Base-by-base conservation (phyloP, 192 early-diverging fungal genomes). In the Obelidium mucronatum region DNA sequence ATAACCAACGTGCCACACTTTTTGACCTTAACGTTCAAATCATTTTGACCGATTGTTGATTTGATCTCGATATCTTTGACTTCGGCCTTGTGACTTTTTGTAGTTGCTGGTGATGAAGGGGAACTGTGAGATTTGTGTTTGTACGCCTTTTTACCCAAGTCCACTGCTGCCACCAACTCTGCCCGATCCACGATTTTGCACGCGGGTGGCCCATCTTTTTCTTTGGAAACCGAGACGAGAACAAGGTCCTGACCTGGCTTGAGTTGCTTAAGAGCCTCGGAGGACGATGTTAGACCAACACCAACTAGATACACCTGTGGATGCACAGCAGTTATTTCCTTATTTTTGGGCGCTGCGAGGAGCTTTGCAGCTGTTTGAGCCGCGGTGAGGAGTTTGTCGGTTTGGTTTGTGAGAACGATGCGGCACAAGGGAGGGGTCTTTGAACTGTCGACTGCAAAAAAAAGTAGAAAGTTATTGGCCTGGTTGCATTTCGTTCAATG, bases 11-110 rank as follows among this genome's bases (percentile, higher is more conserved):
- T 30, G 17, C 19, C 52, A 24, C 26, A 37, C 53, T 72, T 72
- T n/a, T 55, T 59, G 17, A 72, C 31, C 36, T 72, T 72, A 35
- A 72, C 40, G 15, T 8, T 19, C 19, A 72, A 36, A 58, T 72
- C 69, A 40, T 72, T 55, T 28, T 28, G 8, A 24, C 28, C 22
- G 11, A 72, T 72, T 19, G 8, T 11, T 8, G 56, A 35, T 30
- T 72, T 72, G 53, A 72, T 26, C 24, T 58, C 69, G 22, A 72
- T 40, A 58, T 72, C 69, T 30, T 72, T 72, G 6, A 72, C 69
- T 35, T 58, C 33, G 8, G 36, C 31, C 36, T 59, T 55, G 34
- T 72, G 52, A 8, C 8, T n/a, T 37, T 58, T 58, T 24, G 54
- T 6, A 15, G 19, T 19, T 11, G 54, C 19, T 13, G 40, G 13